Conservation (phyloP, 2,329 filamentous ascomycete species). For the Neodidymelliopsis sp. region DNA sequence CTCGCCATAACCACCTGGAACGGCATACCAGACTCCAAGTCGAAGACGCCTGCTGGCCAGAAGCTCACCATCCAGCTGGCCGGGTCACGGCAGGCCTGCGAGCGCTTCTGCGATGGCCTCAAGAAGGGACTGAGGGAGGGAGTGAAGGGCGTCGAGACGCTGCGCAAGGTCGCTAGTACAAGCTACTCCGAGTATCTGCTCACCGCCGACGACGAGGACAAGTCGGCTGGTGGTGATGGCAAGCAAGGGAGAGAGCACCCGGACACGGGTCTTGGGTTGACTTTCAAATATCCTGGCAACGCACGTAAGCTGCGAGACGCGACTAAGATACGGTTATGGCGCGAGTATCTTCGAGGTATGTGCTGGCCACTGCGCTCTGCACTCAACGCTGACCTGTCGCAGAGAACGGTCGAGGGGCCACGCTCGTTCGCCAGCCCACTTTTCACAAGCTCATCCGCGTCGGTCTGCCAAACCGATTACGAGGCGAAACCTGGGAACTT, state of each 20-base stretch:
- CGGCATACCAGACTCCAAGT: conserved; percentile 56
- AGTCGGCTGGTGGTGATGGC: conserved; percentile 43
- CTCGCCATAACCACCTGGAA: conserved; percentile 97
- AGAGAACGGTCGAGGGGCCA: conserved; percentile 93
- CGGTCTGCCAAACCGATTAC: conserved; percentile 87
- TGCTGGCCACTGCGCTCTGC: conserved; percentile 22
- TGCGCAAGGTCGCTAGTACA: conserved; percentile 79
- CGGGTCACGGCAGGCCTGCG: conserved; percentile 86
- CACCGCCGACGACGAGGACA: conserved; percentile 57
- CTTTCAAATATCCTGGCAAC: conserved; percentile 95
- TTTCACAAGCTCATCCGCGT: conserved; percentile 98
- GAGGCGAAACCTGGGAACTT: conserved; percentile 96
- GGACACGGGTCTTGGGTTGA: conserved; percentile 91
- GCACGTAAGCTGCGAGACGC: conserved; percentile 90
- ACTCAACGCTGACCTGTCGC: conserved; percentile 19
- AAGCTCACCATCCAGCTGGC: conserved; percentile 91
- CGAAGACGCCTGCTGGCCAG: conserved; percentile 67
- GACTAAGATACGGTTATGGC: conserved; percentile 97
- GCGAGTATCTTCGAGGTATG: conserved; percentile 80
- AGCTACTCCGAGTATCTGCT: conserved; percentile 77
- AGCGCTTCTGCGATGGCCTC: conserved; percentile 93
- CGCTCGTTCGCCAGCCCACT: conserved; percentile 90
- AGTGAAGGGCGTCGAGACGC: conserved; percentile 85
- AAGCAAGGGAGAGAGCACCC: conserved; percentile 67
- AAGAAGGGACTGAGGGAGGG: conserved; percentile 88